Percentiles rank a stretch among this genome's conserved stretches.
phyloP scores from a whole-genome alignment of 2,329 filamentous ascomycete species.

The Tricladium varicosporioides region DNA sequence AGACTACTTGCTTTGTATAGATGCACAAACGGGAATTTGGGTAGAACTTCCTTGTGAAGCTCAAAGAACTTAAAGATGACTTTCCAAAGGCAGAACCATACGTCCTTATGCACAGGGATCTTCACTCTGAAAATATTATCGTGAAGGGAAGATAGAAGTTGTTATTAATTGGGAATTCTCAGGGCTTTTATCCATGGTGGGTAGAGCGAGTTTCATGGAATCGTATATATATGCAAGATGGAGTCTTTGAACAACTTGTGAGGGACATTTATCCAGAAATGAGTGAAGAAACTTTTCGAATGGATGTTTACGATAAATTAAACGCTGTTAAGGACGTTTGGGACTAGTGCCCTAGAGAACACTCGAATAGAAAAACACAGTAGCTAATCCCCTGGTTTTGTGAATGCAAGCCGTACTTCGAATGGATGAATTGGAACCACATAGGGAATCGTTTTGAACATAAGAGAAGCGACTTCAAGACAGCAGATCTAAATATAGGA shows the following conservation, averaged over 20 bases:
- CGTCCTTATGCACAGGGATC: slow-evolving; percentile 39
- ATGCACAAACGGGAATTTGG: no score
- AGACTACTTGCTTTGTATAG: no score
- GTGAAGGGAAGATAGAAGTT: slow-evolving; percentile 35
- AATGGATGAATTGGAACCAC: background rate
- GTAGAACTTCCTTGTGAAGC: background rate
- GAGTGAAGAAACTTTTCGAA: background rate
- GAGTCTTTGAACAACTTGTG: slow-evolving; percentile 7
- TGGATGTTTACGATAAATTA: background rate
- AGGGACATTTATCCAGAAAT: background rate
- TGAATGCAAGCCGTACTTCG: slow-evolving; percentile 12
- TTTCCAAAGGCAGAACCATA: slow-evolving; percentile 24
- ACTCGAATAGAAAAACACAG: background rate
- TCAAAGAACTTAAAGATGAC: slow-evolving; percentile 1
- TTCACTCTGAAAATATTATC: slow-evolving; percentile 39
- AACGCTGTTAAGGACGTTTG: no score
- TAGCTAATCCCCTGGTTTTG: slow-evolving; percentile 11
- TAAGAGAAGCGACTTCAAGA: background rate
- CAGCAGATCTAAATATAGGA: no score
- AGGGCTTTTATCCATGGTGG: slow-evolving; percentile 35
- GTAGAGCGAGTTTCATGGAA: slow-evolving; percentile 32
- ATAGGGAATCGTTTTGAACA: slow-evolving; percentile 9
- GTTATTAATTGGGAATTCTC: slow-evolving; percentile 40
- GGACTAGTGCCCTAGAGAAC: slow-evolving; percentile 1
- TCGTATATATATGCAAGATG: background rate